phyloP scores from a whole-genome alignment of 805 yeast genomes.

The Candida rishiriensis region DNA sequence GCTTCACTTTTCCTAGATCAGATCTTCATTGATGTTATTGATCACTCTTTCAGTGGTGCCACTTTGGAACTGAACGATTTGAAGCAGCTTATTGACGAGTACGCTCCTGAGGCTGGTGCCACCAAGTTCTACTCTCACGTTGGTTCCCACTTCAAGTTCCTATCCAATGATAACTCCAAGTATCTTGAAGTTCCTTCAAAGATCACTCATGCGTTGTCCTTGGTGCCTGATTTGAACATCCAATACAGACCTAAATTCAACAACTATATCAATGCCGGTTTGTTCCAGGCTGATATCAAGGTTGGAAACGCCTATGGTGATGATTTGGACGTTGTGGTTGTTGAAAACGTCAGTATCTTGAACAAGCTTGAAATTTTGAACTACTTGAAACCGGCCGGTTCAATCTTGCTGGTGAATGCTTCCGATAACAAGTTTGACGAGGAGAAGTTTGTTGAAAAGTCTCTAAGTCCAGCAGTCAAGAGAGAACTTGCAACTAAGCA shows the following conservation, averaged over 20 bases:
- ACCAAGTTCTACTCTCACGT: conserved; percentile 37
- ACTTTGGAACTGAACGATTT: conserved; percentile 28
- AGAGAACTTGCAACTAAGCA: conserved; percentile 47
- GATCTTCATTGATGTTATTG: conserved; percentile 45
- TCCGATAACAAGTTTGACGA: conserved; percentile 37
- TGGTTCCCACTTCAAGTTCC: conserved; percentile 47
- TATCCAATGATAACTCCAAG: conserved; percentile 65
- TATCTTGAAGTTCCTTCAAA: conserved; percentile 54
- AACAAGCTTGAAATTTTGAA: conserved; percentile 57
- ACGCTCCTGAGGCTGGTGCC: conserved; percentile 5
- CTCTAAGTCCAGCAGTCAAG: conserved; percentile 51
- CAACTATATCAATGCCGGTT: conserved; percentile 68
- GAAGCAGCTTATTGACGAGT: conserved; percentile 22
- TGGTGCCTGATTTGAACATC: conserved; percentile 50
- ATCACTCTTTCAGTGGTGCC: conserved; percentile 38
- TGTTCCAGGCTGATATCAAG: conserved; percentile 60
- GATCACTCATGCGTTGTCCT: conserved; percentile 64
- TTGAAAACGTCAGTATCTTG: conserved; percentile 57
- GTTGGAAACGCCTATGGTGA: conserved; percentile 38
- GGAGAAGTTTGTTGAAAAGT: conserved; percentile 43
- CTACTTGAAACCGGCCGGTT: conserved; percentile 52
- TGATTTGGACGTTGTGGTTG: conserved; percentile 57
- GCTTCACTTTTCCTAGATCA: conserved; percentile 59
- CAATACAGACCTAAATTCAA: conserved; percentile 65
- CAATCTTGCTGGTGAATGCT: conserved; percentile 41